Percentiles rank a stretch among this genome's conserved stretches.
Evolutionary conservation across 2,329 filamentous ascomycete species (phyloP).

Genomic region (Colletotrichum nymphaeae): DNA sequence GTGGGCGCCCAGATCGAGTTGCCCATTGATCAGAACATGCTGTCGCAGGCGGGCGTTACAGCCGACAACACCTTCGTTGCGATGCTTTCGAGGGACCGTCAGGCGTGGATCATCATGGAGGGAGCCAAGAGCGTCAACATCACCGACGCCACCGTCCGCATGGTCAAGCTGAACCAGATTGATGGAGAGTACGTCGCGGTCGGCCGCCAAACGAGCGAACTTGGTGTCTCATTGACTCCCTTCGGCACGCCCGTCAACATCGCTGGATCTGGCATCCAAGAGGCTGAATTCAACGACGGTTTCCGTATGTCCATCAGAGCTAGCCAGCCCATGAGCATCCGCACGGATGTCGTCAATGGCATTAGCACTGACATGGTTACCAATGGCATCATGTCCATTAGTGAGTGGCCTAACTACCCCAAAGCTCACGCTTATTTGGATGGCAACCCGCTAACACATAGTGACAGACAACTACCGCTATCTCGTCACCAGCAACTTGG

Average conservation of each 20-base stretch:
- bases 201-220: conserved; percentile 38
- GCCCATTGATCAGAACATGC: conserved; percentile 37
- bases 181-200: conserved; percentile 39
- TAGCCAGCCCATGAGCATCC: conserved; percentile 39
- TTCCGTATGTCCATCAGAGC: conserved; percentile 39
- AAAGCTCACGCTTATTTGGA: no score
- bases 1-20: conserved; percentile 39
- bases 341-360: conserved; percentile 38
- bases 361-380: conserved; percentile 39
- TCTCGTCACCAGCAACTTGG: conserved; percentile 39
- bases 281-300: conserved; percentile 38
- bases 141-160: conserved; percentile 38
- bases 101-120: conserved; percentile 39
- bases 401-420: conserved; percentile 15
- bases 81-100: conserved; percentile 37
- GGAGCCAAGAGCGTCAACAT: conserved; percentile 38
- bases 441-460: background rate
- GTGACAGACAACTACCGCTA: conserved; percentile 38
- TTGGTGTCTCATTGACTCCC: conserved; percentile 35
- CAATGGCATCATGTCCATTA: conserved; percentile 37
- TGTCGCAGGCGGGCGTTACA: conserved; percentile 36
- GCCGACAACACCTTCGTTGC: conserved; percentile 39
- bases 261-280: conserved; percentile 38
- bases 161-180: conserved; percentile 38
- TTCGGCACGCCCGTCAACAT: conserved; percentile 38